Conservation (phyloP, 768 basidiomycete genomes). For the Gloeophyllum trabeum region DNA sequence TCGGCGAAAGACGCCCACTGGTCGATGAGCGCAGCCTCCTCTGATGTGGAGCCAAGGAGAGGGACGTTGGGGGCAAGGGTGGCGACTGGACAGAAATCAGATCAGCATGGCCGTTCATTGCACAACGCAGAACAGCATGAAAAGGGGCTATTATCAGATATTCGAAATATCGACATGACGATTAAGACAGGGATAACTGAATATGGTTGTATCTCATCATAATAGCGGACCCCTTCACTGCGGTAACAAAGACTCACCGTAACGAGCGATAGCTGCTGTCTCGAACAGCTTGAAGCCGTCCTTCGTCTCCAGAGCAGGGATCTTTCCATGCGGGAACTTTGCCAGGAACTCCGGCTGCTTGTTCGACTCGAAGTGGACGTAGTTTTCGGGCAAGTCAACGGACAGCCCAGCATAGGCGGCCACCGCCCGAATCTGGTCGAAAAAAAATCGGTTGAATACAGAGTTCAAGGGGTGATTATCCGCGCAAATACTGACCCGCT, state of each 20-base stretch:
- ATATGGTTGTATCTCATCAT: slow-evolving; percentile 30
- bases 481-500: slow-evolving; percentile 30
- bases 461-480: neutral
- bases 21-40: slow-evolving; percentile 69
- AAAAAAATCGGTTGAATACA: neutral
- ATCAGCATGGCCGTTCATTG: neutral
- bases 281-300: slow-evolving; percentile 79
- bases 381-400: slow-evolving; percentile 38
- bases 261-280: slow-evolving; percentile 70
- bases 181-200: slow-evolving; percentile 74
- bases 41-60: slow-evolving; percentile 53
- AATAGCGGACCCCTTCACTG: slow-evolving; percentile 10
- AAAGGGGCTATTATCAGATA: slow-evolving; percentile 20
- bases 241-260: slow-evolving; percentile 50
- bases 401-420: slow-evolving; percentile 52
- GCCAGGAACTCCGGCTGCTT: slow-evolving; percentile 54
- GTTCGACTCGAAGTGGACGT: slow-evolving; percentile 57
- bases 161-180: slow-evolving; percentile 39
- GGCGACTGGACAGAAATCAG: slow-evolving; percentile 43
- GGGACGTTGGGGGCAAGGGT: slow-evolving; percentile 63
- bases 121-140: neutral
- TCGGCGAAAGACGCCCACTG: slow-evolving; percentile 81
- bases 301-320: slow-evolving; percentile 69
- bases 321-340: slow-evolving; percentile 77
- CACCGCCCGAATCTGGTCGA: slow-evolving; percentile 34